These are phyloP conservation scores for Phaeomoniella chlamydospora DNA, from an alignment of 2,329 filamentous ascomycete genomes.

Conservation along the genomic window DNA sequence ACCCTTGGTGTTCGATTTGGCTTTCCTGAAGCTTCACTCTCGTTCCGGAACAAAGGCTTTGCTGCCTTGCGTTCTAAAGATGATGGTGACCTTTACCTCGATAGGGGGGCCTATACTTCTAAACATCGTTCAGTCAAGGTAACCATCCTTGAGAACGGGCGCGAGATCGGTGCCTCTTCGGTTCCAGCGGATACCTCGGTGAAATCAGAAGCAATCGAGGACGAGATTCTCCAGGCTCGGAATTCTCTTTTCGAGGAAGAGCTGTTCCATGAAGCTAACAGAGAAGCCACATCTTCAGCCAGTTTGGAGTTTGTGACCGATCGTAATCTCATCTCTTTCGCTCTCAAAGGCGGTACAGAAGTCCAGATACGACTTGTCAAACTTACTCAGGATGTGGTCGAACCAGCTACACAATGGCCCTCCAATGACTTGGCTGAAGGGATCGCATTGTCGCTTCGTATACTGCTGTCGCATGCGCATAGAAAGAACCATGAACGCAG, in stretches of 20 bases:
- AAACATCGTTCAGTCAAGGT: slow-evolving; percentile 52
- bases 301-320: slow-evolving; percentile 55
- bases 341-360: slow-evolving; percentile 36
- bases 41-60: slow-evolving; percentile 57
- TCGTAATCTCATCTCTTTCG: slow-evolving; percentile 42
- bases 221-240: slow-evolving; percentile 19
- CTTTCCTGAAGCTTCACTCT: slow-evolving; percentile 56
- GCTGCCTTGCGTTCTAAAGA: slow-evolving; percentile 62
- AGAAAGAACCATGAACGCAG: slow-evolving; percentile 57
- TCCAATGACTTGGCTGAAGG: slow-evolving; percentile 46
- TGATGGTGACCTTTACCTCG: slow-evolving; percentile 62
- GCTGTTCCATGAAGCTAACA: slow-evolving; percentile 75
- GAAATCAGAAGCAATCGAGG: slow-evolving; percentile 23
- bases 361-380: slow-evolving; percentile 55
- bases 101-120: slow-evolving; percentile 38
- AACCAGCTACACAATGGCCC: slow-evolving; percentile 10
- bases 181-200: neutral
- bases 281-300: slow-evolving; percentile 62
- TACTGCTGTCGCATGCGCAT: slow-evolving; percentile 69
- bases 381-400: slow-evolving; percentile 16
- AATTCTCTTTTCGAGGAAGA: slow-evolving; percentile 49
- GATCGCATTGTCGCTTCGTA: slow-evolving; percentile 52
- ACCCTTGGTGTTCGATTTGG: slow-evolving; percentile 79
- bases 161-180: slow-evolving; percentile 6
- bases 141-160: slow-evolving; percentile 6